Conservation (phyloP, 345 rosid species). For the Populus ilicifolia region DNA sequence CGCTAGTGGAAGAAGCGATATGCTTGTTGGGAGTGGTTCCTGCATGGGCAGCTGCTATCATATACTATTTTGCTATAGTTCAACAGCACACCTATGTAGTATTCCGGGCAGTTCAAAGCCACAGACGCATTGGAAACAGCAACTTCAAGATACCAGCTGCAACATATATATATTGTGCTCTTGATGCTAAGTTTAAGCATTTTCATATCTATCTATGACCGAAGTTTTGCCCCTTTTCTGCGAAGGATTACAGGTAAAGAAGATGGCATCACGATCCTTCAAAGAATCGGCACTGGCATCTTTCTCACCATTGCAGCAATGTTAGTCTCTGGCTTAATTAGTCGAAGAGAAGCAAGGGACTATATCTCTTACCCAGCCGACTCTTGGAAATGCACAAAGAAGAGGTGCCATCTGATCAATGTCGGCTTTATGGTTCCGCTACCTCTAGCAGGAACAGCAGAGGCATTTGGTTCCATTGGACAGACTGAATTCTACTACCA, state of each 20-base stretch:
- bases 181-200: slow-evolving; percentile 29
- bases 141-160: slow-evolving; percentile 39
- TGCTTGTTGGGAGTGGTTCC: slow-evolving; percentile 41
- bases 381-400: slow-evolving; percentile 18
- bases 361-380: slow-evolving; percentile 19
- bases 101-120: slow-evolving; percentile 37
- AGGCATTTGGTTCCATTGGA: slow-evolving; percentile 17
- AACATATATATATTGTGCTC: slow-evolving; percentile 18
- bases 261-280: slow-evolving; percentile 41
- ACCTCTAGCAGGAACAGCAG: slow-evolving; percentile 26
- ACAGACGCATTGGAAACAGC: slow-evolving; percentile 24
- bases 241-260: slow-evolving; percentile 28
- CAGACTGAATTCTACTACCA: slow-evolving; percentile 16
- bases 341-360: slow-evolving; percentile 31
- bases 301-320: slow-evolving; percentile 29
- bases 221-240: slow-evolving; percentile 31
- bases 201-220: slow-evolving; percentile 43
- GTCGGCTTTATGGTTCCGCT: slow-evolving; percentile 44
- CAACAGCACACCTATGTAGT: slow-evolving; percentile 40
- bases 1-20: slow-evolving; percentile 48
- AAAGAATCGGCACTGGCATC: slow-evolving; percentile 34
- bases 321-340: slow-evolving; percentile 24
- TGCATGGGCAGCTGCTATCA: slow-evolving; percentile 24
- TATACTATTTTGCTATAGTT: slow-evolving; percentile 17
- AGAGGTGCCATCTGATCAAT: slow-evolving; percentile 35